These are phyloP conservation scores for Neurospora sp. DNA, from an alignment of 495 filamentous ascomycete genomes.

Conservation along the genomic window DNA sequence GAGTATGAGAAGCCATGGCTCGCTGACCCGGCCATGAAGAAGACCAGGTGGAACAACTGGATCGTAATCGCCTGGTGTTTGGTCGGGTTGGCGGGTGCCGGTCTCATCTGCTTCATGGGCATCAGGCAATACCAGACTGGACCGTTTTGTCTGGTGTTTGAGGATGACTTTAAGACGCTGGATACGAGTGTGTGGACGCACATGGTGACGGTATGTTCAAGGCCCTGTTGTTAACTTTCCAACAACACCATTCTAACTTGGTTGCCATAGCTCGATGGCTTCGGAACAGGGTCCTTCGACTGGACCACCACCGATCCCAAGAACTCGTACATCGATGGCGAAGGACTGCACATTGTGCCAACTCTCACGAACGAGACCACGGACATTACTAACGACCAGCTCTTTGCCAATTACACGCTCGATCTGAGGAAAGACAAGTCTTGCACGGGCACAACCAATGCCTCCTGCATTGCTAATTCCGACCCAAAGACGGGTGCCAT, in stretches of 20 bases:
- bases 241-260: not conserved
- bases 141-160: conserved; percentile 22
- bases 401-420: conserved; percentile 18
- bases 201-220: conserved; percentile 16
- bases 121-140: conserved; percentile 6
- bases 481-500: conserved; percentile 28
- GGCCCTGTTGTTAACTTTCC: not conserved
- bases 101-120: conserved; percentile 18
- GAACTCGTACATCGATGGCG: conserved; percentile 30
- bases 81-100: conserved; percentile 20
- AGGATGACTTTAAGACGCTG: conserved; percentile 31
- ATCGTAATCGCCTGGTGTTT: conserved; percentile 26
- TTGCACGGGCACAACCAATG: conserved; percentile 21
- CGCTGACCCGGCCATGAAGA: conserved; percentile 14
- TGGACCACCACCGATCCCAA: conserved; percentile 32
- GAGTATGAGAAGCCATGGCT: conserved; percentile 32
- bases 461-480: conserved; percentile 18
- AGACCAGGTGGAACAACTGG: conserved; percentile 21
- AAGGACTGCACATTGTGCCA: conserved; percentile 37
- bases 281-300: conserved; percentile 34
- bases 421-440: conserved; percentile 27
- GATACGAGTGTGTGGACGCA: conserved; percentile 25
- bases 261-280: conserved; percentile 22
- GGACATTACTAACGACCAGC: conserved; percentile 22
- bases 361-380: conserved; percentile 32